A percentile compares a stretch with the other conserved stretches of the same genome.
These are phyloP conservation scores for Aethionema arabicum DNA, from an alignment of 345 rosid genomes.

Conservation along the genomic window DNA sequence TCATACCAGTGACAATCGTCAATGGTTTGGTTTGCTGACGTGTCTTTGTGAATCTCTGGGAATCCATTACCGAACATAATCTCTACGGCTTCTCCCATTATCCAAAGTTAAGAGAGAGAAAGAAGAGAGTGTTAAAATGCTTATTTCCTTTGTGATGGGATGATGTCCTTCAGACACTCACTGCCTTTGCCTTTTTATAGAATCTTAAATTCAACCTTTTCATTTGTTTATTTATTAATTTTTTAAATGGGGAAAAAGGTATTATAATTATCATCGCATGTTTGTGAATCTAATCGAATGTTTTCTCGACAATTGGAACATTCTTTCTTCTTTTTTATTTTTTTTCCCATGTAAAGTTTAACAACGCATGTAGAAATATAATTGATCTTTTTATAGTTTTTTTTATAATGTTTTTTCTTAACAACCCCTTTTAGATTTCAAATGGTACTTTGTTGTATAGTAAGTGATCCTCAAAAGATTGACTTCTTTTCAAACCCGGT, in stretches of 20 bases:
- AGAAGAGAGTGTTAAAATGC: slow-evolving; percentile 7
- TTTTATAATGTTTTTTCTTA: neutral
- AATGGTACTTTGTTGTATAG: too few relatives aligned
- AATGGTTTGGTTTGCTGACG: slow-evolving; percentile 34
- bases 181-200: slow-evolving; percentile 31
- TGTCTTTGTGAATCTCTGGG: slow-evolving; percentile 47
- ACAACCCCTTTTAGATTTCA: neutral
- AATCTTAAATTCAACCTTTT: neutral
- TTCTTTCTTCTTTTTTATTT: too few relatives aligned
- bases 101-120: neutral
- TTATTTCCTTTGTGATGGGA: slow-evolving; percentile 25
- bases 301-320: neutral
- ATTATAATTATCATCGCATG: neutral
- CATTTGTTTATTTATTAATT: neutral
- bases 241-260: neutral
- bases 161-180: slow-evolving; percentile 27
- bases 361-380: too few relatives aligned
- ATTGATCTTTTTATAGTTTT: neutral
- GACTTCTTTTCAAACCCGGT: too few relatives aligned
- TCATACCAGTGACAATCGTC: slow-evolving; percentile 67
- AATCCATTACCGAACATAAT: slow-evolving; percentile 51
- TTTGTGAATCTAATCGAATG: neutral
- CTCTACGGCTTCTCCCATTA: slow-evolving; percentile 78
- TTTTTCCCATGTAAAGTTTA: too few relatives aligned
- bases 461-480: too few relatives aligned